Evolutionary conservation across 306 rosid species (phyloP).

Genomic region (Dalbergia oliveri): DNA sequence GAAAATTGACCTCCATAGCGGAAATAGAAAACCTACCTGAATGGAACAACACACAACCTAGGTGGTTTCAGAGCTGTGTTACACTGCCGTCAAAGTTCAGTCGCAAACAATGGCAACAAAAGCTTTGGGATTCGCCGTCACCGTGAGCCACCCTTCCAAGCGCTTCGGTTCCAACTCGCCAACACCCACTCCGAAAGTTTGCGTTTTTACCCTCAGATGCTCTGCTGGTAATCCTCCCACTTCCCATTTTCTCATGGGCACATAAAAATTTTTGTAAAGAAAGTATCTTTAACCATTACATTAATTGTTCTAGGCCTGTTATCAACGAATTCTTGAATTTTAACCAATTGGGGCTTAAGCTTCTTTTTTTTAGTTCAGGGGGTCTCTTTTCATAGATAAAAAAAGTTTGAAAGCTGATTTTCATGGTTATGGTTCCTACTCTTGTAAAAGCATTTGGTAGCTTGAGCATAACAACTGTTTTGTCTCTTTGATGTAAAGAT

Average conservation of each 20-base stretch:
- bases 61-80: slow-evolving; percentile 7
- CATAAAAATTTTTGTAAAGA: neutral
- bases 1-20: neutral
- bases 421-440: neutral
- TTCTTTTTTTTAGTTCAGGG: neutral
- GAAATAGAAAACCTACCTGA: neutral
- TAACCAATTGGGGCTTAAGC: neutral
- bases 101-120: slow-evolving; percentile 17
- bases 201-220: slow-evolving; percentile 28
- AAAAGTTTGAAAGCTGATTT: neutral
- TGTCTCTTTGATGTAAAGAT: neutral
- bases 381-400: no score
- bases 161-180: slow-evolving; percentile 22
- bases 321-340: neutral
- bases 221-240: slow-evolving; percentile 28
- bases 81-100: slow-evolving; percentile 4
- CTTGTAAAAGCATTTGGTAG: neutral
- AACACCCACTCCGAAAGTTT: neutral
- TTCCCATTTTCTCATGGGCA: neutral
- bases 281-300: neutral
- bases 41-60: neutral
- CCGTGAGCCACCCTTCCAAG: neutral
- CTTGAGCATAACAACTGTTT: neutral
- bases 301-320: neutral
- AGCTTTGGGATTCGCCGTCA: neutral